Evolutionary conservation across 2,329 filamentous ascomycete species (phyloP).

Genomic region (Fusarium sp.): DNA sequence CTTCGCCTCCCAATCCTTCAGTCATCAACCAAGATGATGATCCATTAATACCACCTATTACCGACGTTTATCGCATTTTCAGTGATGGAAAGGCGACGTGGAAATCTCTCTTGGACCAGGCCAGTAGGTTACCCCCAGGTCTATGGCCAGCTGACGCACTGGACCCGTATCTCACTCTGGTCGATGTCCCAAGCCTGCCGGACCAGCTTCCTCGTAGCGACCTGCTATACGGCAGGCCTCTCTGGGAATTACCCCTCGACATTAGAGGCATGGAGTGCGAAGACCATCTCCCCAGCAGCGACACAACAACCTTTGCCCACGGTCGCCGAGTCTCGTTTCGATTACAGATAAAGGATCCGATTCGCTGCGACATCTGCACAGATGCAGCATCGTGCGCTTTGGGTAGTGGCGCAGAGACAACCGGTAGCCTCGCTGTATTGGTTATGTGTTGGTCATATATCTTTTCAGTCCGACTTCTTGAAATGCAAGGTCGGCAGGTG

Average conservation of each 20-base stretch:
- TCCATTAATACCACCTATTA: no score
- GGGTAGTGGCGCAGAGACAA: background rate
- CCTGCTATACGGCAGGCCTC: background rate
- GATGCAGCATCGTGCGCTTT: background rate
- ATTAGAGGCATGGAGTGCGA: background rate
- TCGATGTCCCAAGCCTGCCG: background rate
- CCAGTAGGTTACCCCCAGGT: background rate
- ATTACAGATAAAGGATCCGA: background rate
- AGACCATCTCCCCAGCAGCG: background rate
- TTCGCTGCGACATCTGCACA: background rate
- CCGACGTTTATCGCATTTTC: no score
- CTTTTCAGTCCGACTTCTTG: constrained; percentile 2
- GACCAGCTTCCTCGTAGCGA: background rate
- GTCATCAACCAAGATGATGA: no score
- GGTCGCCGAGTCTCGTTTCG: background rate
- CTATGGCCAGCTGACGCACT: background rate
- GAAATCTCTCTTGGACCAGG: no score
- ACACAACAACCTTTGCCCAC: background rate
- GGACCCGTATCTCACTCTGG: background rate
- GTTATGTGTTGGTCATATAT: constrained; percentile 20
- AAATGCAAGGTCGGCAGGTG: constrained; percentile 8
- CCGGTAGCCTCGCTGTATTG: constrained; percentile 2
- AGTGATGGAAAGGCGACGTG: no score
- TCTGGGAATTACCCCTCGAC: background rate
- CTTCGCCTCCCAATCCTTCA: no score